A percentile compares a stretch with the other conserved stretches of the same genome.
Conservation (phyloP, 768 basidiomycete genomes). For the Krasilnikovozyma curviuscula region DNA sequence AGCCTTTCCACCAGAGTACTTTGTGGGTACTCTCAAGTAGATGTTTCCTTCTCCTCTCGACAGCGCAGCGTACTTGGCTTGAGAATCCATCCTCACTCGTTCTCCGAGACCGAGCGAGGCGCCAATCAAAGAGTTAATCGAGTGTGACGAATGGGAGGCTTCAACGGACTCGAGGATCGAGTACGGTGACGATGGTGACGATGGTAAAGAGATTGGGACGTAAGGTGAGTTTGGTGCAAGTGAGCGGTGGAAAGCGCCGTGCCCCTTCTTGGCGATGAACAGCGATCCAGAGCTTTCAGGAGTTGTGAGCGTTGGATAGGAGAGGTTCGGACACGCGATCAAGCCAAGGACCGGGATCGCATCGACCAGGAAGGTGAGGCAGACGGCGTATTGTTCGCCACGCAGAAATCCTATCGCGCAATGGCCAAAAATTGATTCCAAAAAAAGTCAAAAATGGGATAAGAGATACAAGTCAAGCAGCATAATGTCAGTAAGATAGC, state of each 20-base stretch:
- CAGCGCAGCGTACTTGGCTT: slow-evolving; percentile 82
- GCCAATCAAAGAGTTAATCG: slow-evolving; percentile 57
- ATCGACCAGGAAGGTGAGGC: slow-evolving; percentile 64
- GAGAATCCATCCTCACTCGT: slow-evolving; percentile 80
- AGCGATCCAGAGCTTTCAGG: slow-evolving; percentile 8
- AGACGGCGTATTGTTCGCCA: slow-evolving; percentile 83
- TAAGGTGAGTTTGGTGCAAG: slow-evolving; percentile 22
- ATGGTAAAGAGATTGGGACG: slow-evolving; percentile 36
- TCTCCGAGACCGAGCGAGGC: slow-evolving; percentile 38
- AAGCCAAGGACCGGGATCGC: slow-evolving; percentile 61
- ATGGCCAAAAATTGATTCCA: not conserved
- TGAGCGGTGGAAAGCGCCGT: slow-evolving; percentile 4
- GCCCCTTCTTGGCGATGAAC: slow-evolving; percentile 7
- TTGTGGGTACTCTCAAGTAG: slow-evolving; percentile 34
- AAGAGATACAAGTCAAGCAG: not conserved
- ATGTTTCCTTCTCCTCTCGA: slow-evolving; percentile 63
- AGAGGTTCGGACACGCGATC: slow-evolving; percentile 78
- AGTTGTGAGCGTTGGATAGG: slow-evolving; percentile 26
- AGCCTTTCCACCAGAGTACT: slow-evolving; percentile 32
- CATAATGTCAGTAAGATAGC: too few relatives aligned
- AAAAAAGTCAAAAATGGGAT: not conserved
- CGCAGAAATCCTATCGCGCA: slow-evolving; percentile 59
- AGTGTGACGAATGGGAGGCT: slow-evolving; percentile 73
- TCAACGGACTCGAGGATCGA: slow-evolving; percentile 80
- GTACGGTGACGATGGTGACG: slow-evolving; percentile 28